Evolutionary conservation across 2,329 filamentous ascomycete species (phyloP).

Genomic region (Fusarium redolens): DNA sequence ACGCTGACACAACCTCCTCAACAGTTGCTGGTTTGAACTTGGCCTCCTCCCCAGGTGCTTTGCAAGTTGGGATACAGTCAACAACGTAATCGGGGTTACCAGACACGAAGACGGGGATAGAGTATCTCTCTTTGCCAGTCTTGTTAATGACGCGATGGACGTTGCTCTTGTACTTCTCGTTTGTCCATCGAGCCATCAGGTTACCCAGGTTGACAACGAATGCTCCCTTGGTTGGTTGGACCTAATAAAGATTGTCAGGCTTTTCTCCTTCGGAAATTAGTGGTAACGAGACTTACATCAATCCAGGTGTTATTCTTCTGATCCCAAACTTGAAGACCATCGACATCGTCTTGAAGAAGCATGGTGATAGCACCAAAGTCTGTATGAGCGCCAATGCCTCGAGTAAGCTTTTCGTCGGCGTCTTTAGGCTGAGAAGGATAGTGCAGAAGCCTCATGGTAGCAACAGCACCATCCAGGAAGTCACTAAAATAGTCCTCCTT

Average conservation of each 20-base stretch:
- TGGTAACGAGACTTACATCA: slow-evolving; percentile 39
- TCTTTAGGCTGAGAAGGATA: slow-evolving; percentile 58
- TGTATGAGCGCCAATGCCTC: slow-evolving; percentile 62
- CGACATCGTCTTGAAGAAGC: slow-evolving; percentile 62
- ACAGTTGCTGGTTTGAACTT: slow-evolving; percentile 50
- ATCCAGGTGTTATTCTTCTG: slow-evolving; percentile 57
- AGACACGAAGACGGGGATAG: slow-evolving; percentile 67
- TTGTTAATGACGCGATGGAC: slow-evolving; percentile 67
- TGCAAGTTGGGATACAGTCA: neutral
- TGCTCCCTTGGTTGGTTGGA: slow-evolving; percentile 42
- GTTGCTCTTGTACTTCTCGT: slow-evolving; percentile 63
- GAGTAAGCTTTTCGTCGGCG: slow-evolving; percentile 47
- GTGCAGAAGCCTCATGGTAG: slow-evolving; percentile 53
- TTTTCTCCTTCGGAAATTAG: rapidly evolving
- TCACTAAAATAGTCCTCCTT: slow-evolving; percentile 3
- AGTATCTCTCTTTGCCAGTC: slow-evolving; percentile 62
- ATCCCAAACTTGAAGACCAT: slow-evolving; percentile 64
- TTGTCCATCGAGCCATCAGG: slow-evolving; percentile 62
- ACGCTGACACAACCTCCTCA: slow-evolving; percentile 47
- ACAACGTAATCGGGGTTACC: slow-evolving; percentile 52
- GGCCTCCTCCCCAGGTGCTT: neutral
- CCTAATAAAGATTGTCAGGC: neutral
- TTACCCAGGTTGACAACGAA: slow-evolving; percentile 65
- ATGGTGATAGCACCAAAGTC: slow-evolving; percentile 69
- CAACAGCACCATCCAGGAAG: neutral